Conservation (phyloP, 2,329 filamentous ascomycete genomes). For the Aspergillus sp. region DNA sequence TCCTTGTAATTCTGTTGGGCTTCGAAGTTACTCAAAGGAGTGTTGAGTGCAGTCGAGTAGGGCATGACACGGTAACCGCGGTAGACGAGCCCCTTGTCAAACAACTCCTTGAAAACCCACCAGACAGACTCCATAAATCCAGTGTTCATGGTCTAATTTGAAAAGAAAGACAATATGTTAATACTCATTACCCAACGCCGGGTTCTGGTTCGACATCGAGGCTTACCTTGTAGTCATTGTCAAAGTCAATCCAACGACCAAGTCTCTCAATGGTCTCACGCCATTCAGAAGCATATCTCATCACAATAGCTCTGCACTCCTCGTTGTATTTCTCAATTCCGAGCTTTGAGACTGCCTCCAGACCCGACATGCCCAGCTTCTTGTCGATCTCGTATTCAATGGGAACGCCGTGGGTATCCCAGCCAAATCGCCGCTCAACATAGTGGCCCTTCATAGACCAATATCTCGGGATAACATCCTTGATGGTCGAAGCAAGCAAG, state of each 20-base stretch:
- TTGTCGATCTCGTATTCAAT: slow-evolving; percentile 98
- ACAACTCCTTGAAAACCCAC: slow-evolving; percentile 95
- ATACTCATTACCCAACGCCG: no score
- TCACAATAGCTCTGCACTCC: slow-evolving; percentile 88
- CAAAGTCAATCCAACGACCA: slow-evolving; percentile 95
- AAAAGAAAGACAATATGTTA: neutral
- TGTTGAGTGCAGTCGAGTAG: slow-evolving; percentile 86
- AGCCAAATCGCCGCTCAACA: slow-evolving; percentile 88
- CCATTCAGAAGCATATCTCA: slow-evolving; percentile 87
- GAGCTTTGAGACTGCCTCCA: slow-evolving; percentile 79
- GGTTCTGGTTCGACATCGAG: slow-evolving; percentile 4
- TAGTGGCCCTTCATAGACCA: slow-evolving; percentile 97
- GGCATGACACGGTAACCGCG: slow-evolving; percentile 91
- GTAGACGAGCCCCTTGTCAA: slow-evolving; percentile 85
- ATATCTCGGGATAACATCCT: slow-evolving; percentile 93
- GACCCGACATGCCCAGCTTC: slow-evolving; percentile 82
- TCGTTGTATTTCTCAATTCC: slow-evolving; percentile 87
- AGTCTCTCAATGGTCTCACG: slow-evolving; percentile 79
- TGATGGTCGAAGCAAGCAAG: slow-evolving; percentile 86
- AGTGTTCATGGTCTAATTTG: slow-evolving; percentile 75
- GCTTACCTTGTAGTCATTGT: slow-evolving; percentile 88
- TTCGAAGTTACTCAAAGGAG: slow-evolving; percentile 88
- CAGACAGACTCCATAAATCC: slow-evolving; percentile 93
- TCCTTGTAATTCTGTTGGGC: slow-evolving; percentile 93
- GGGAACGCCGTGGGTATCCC: slow-evolving; percentile 91